Evolutionary conservation across 495 filamentous ascomycete species (phyloP), one percentile per base, ranked within the genome.

Genomic region (Daldinia bambusicola): DNA sequence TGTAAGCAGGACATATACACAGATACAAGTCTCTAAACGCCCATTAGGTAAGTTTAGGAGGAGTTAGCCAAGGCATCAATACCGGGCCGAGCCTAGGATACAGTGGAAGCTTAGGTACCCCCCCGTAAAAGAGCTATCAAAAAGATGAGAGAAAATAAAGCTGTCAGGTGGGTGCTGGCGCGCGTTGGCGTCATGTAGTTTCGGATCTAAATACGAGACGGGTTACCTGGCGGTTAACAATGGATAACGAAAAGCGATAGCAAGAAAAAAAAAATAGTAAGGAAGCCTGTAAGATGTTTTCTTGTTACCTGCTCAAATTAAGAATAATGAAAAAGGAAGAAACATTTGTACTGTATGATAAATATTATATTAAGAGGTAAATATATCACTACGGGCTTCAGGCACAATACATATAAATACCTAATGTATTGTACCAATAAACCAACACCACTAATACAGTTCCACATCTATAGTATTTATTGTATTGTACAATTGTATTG

Each of bases 201-300:
- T 76, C 74, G 74, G 63, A 70, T 75, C 34, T 43, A 31, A 50
- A 67, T 59, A 69, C 62, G 66, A 73, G 63, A 75, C 75, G 68
- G 55, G 18, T 36, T 53, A 38, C 57, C 58, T 66, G 69, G 75
- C 75, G 75, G 72, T 62, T 75, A 76, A 72, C 72, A 55, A 62
- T 36, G 26, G 6, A 16, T n/a, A 60, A 55, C 36, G 37, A 48
- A 48, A 8, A 48, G 22, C 63, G 16, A 51, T 20, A 57, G 34
- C 37, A 61, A 60, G 40, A 32, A 43, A 50, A 5, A 52, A 18
- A 22, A 36, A 22, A 53, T 38, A 36, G 34, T 0, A 36, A 36
- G 34, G 7, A 36, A 36, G 34, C 34, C 34, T 36, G 34, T 36
- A 6, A 6, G 1, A 36, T 36, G 6, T 36, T 22, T 26, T 52